A percentile compares a stretch with the other conserved stretches of the same genome.
Conservation (phyloP, 768 basidiomycete species). For the Calvatia gigantea region DNA sequence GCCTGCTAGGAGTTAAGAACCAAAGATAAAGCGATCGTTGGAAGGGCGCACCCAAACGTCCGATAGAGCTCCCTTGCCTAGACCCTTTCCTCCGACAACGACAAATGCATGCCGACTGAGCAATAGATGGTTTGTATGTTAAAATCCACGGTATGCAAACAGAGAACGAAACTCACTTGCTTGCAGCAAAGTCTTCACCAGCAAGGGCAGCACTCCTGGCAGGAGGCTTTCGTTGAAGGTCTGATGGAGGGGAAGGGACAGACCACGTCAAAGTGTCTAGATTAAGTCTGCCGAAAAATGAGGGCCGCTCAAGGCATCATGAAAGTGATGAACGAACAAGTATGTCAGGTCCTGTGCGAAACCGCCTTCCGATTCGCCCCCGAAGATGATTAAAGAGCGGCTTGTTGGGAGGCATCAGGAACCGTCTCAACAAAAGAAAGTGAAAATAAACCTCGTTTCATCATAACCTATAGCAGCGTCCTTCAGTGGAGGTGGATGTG, state of each 20-base stretch:
- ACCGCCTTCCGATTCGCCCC: constrained; percentile 67
- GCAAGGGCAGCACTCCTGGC: constrained; percentile 62
- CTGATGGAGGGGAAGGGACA: constrained; percentile 46
- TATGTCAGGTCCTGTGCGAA: constrained; percentile 63
- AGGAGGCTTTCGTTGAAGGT: constrained; percentile 47
- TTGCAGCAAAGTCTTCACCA: constrained; percentile 73
- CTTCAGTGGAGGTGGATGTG: constrained; percentile 59
- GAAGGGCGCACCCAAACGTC: constrained; percentile 63
- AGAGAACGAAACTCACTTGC: constrained; percentile 56
- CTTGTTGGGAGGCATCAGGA: constrained; percentile 33
- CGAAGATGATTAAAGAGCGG: constrained; percentile 67
- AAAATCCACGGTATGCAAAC: background rate
- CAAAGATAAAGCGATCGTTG: background rate
- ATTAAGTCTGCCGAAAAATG: constrained; percentile 46
- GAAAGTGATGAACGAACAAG: constrained; percentile 44
- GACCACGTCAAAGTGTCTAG: constrained; percentile 61
- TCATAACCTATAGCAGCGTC: constrained; percentile 70
- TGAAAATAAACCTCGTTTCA: constrained; percentile 33
- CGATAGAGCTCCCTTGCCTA: constrained; percentile 47
- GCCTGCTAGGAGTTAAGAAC: constrained; percentile 42
- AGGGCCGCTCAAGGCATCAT: background rate
- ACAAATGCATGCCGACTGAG: constrained; percentile 70
- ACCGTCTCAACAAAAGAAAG: constrained; percentile 6
- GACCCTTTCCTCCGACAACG: constrained; percentile 66
- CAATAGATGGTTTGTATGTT: background rate